phyloP scores from a whole-genome alignment of 805 yeast species.

The Kuraishia borneana region DNA sequence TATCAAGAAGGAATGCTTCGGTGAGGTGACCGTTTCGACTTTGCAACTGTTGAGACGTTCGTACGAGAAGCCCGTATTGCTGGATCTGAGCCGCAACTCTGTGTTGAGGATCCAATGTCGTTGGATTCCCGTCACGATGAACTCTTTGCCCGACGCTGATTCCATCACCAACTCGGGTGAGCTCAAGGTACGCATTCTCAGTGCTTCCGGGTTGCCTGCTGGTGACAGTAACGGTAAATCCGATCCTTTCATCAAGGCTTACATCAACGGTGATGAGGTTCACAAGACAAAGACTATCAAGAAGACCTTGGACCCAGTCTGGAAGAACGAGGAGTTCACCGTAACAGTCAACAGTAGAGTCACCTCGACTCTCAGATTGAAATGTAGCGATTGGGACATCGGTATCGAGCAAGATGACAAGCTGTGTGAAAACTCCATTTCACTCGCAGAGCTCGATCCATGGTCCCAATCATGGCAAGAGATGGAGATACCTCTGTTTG shows the following conservation, averaged over 20 bases:
- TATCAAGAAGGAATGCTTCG: conserved; percentile 45
- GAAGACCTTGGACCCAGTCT: conserved; percentile 83
- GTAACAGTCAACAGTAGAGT: conserved; percentile 51
- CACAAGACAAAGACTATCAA: conserved; percentile 72
- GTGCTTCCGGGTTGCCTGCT: conserved; percentile 61
- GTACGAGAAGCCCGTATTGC: conserved; percentile 47
- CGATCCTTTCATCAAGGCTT: conserved; percentile 77
- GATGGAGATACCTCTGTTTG: conserved; percentile 40
- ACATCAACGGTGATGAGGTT: conserved; percentile 50
- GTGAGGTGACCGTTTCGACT: conserved; percentile 59
- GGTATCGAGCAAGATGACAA: conserved; percentile 80
- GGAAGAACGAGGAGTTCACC: conserved; percentile 66
- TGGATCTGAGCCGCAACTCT: conserved; percentile 42
- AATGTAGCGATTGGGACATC: conserved; percentile 84
- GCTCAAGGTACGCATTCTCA: conserved; percentile 45
- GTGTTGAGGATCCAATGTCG: conserved; percentile 46
- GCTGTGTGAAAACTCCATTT: conserved; percentile 54
- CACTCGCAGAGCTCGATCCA: conserved; percentile 52
- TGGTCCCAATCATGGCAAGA: conserved; percentile 31
- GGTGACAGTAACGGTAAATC: conserved; percentile 92
- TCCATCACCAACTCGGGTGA: conserved; percentile 66
- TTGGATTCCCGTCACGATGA: conserved; percentile 66
- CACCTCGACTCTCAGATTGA: conserved; percentile 44
- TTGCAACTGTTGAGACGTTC: conserved; percentile 50
- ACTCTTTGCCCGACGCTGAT: conserved; percentile 62